Evolutionary conservation across 2,329 filamentous ascomycete species (phyloP).

Genomic region (Davidsoniella australis): DNA sequence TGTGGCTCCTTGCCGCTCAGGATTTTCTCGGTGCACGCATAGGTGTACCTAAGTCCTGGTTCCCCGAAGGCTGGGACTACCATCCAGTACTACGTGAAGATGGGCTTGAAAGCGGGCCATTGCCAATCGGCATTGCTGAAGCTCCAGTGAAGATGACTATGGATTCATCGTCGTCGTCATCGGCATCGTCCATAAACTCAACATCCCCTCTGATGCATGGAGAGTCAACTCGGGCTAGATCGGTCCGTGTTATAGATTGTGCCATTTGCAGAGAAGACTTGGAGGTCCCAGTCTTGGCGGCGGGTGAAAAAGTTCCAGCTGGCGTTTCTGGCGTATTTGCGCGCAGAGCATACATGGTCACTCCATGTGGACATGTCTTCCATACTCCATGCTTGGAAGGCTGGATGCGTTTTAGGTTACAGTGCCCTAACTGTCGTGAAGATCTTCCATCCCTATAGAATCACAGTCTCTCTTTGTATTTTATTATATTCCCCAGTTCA

Average conservation of each 20-base stretch:
- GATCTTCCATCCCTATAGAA: slow-evolving; percentile 63
- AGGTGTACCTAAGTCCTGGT: slow-evolving; percentile 54
- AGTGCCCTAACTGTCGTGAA: slow-evolving; percentile 91
- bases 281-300: slow-evolving; percentile 65
- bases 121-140: slow-evolving; percentile 54
- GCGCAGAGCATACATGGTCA: slow-evolving; percentile 84
- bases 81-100: slow-evolving; percentile 79
- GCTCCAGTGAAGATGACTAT: slow-evolving; percentile 2
- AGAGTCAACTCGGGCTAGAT: slow-evolving; percentile 20
- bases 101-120: slow-evolving; percentile 56
- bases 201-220: slow-evolving; percentile 18
- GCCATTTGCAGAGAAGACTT: slow-evolving; percentile 87
- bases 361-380: slow-evolving; percentile 90
- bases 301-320: slow-evolving; percentile 21
- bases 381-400: slow-evolving; percentile 82
- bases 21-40: slow-evolving; percentile 79
- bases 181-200: slow-evolving; percentile 18
- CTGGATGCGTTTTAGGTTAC: slow-evolving; percentile 85
- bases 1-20: slow-evolving; percentile 62
- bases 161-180: not conserved
- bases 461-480: slow-evolving; percentile 3
- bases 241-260: slow-evolving; percentile 55
- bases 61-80: slow-evolving; percentile 77
- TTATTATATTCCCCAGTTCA: not conserved
- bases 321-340: slow-evolving; percentile 55